phyloP scores from a whole-genome alignment of 2,329 filamentous ascomycete genomes.

The Tricladium varicosporioides region DNA sequence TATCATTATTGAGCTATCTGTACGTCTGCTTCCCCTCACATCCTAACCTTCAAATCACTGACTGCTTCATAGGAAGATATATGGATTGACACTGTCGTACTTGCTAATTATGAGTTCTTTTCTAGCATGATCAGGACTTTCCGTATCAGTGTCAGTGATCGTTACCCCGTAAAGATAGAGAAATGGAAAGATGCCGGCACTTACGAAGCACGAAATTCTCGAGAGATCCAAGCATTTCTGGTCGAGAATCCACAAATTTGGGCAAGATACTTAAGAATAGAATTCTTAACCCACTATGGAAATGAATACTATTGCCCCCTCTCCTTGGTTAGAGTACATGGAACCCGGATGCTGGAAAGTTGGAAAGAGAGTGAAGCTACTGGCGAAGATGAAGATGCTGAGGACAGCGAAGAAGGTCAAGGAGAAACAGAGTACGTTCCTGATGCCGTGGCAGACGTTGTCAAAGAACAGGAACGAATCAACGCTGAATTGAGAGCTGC shows the following conservation, averaged over 20 bases:
- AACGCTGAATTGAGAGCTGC: constrained; percentile 16
- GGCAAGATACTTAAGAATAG: constrained; percentile 88
- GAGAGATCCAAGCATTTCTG: constrained; percentile 91
- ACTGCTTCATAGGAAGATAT: constrained; percentile 46
- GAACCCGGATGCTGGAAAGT: constrained; percentile 92
- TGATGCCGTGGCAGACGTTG: constrained; percentile 34
- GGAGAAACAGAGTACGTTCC: constrained; percentile 29
- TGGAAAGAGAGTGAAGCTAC: constrained; percentile 75
- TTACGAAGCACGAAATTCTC: constrained; percentile 88
- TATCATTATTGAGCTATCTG: constrained; percentile 77
- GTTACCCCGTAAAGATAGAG: constrained; percentile 87
- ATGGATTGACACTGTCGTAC: constrained; percentile 90
- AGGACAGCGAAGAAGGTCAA: constrained; percentile 24
- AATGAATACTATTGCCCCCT: constrained; percentile 96
- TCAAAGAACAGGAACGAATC: constrained; percentile 30
- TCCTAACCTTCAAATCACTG: not conserved
- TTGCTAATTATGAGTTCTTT: constrained; percentile 99
- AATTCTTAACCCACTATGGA: constrained; percentile 90
- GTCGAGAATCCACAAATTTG: constrained; percentile 95
- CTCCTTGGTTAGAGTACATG: constrained; percentile 86
- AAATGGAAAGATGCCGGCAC: constrained; percentile 88
- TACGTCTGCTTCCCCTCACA: constrained; percentile 45
- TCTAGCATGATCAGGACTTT: constrained; percentile 94
- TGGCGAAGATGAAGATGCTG: constrained; percentile 56
- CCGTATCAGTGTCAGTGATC: constrained; percentile 86